Base-by-base conservation (phyloP, 2,329 filamentous ascomycete species). In the Colletotrichum simmondsii region DNA sequence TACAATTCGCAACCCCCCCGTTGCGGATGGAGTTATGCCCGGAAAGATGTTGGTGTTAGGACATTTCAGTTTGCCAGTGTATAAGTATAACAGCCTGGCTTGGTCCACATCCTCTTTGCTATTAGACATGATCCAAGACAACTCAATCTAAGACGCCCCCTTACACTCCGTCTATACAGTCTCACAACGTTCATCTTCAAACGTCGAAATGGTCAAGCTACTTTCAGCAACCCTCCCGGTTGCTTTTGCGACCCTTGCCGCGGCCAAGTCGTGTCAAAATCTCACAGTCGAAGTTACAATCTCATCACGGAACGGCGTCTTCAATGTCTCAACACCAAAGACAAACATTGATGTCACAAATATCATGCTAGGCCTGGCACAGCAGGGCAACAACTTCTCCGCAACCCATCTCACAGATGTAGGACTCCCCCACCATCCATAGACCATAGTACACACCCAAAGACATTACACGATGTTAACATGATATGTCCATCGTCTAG, bases 301-400 rank as follows among this genome's bases (percentile, higher is more conserved):
- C 61, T 84, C 84, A 2, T 84, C 90, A 0, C 83, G 87, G 28
- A 90, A 91, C 70, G 87, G 81, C 1, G 78, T 87, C 6, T 92
- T 92, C 78, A 80, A 87, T 71, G 69, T 89, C 14, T 75, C 84
- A n/a, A 77, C 85, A 0, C 84, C 88, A 7, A 78, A 80, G 60
- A 85, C 79, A n/a, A 87, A 91, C 75, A 84, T 91, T 42, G 90
- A 92, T 2, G 87, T 88, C 1, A 88, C 88, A 14, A 85, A 88
- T 73, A 89, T 92, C 75, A 80, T 87, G 35, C 80, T 91, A 66
- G 83, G 86, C 67, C 71, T 87, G n/a, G 83, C 84, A 2, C 82
- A 83, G 49, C 85, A 87, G 56, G 86, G 86, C n/a, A 77, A 81
- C 56, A 89, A 91, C 76, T 89, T 85, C 76, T 84, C 85, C 0